These are phyloP conservation scores for Micractinium conductrix DNA, from an alignment of 139 green algal genomes.

Conservation along the genomic window DNA sequence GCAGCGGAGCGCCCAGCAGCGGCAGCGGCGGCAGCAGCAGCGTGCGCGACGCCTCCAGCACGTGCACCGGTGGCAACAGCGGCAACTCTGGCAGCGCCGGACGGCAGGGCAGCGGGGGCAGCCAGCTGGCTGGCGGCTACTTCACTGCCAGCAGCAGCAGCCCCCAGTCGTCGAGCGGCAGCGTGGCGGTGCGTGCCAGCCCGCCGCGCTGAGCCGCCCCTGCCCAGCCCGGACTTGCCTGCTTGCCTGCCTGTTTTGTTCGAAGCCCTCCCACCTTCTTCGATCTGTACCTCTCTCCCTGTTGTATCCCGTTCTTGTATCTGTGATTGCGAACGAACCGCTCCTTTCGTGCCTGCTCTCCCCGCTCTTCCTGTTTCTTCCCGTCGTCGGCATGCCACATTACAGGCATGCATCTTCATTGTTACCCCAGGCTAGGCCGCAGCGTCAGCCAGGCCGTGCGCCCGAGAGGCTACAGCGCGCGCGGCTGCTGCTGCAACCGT, in stretches of 20 bases:
- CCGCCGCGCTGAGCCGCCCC: too few species aligned
- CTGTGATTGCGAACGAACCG: too few species aligned
- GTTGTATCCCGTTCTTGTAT: neutral
- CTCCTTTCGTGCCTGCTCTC: too few species aligned
- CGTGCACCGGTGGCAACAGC: neutral
- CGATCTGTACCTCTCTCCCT: too few species aligned
- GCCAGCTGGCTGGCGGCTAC: neutral
- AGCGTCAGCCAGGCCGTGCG: neutral
- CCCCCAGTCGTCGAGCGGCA: conserved; percentile 23
- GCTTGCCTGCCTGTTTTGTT: neutral
- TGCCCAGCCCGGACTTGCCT: too few species aligned
- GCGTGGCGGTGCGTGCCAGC: too few species aligned
- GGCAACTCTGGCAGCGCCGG: neutral
- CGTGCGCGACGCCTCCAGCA: neutral
- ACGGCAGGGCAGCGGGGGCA: neutral
- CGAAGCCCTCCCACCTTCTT: too few species aligned
- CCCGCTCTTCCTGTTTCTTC: neutral
- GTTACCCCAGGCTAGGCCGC: neutral
- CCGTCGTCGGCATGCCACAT: neutral
- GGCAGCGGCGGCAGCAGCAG: neutral
- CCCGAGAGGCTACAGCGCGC: neutral
- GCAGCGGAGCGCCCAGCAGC: neutral
- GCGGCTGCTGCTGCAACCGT: neutral
- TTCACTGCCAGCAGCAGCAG: neutral
- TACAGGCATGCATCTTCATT: neutral